A percentile compares a stretch with the other conserved stretches of the same genome.
phyloP scores from a whole-genome alignment of 176 grass and related monocot species.

The Rhipidocladum racemiflorum region DNA sequence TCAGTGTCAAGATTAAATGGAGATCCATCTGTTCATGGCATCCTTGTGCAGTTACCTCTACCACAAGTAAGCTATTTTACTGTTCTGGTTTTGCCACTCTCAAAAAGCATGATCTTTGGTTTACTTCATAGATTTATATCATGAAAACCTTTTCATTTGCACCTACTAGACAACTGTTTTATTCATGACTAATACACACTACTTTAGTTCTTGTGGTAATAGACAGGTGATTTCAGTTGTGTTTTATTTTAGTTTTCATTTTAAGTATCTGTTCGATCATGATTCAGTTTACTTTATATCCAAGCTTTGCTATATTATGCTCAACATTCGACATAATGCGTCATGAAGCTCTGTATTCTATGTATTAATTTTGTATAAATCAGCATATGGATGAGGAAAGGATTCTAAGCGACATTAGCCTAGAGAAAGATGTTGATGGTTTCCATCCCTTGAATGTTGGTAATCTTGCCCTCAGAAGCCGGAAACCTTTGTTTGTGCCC shows the following conservation, averaged over 20 bases:
- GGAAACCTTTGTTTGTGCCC: conserved; percentile 72
- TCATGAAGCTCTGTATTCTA: background rate
- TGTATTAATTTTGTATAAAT: conserved; percentile 31
- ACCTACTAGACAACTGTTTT: background rate
- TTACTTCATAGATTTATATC: background rate
- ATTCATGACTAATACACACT: background rate
- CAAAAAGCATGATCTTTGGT: background rate
- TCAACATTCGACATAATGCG: background rate
- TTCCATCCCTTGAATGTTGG: conserved; percentile 89
- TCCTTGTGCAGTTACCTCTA: conserved; percentile 93
- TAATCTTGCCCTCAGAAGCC: conserved; percentile 76
- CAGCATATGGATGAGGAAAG: conserved; percentile 91
- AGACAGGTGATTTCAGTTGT: background rate
- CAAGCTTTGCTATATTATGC: background rate
- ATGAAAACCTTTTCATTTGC: conserved; percentile 5
- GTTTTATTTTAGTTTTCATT: background rate
- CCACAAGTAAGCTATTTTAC: conserved; percentile 57
- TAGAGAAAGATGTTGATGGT: conserved; percentile 95
- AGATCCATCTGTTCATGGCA: conserved; percentile 85
- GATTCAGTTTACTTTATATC: conserved; percentile 7
- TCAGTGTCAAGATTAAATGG: conserved; percentile 64
- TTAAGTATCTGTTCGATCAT: conserved; percentile 1
- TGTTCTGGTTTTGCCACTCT: background rate
- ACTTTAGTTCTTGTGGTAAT: background rate
- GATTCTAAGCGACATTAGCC: conserved; percentile 59